These are phyloP conservation scores for Luffa acutangula DNA, from an alignment of 306 rosid genomes.

Conservation along the genomic window DNA sequence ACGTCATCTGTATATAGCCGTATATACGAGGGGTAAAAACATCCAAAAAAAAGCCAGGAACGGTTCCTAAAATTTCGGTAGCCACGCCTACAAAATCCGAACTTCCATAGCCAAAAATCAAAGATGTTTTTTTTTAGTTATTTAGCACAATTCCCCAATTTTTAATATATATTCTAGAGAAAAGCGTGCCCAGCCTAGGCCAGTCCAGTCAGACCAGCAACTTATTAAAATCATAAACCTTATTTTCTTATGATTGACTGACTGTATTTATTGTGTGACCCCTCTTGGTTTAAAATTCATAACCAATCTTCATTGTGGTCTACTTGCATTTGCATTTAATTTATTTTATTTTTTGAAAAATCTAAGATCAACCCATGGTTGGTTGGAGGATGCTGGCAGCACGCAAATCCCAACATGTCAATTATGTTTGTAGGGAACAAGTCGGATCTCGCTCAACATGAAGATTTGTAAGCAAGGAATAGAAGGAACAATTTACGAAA, in stretches of 20 bases:
- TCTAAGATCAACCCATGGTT: conserved; percentile 19
- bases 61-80: no score
- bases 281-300: background rate
- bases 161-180: no score
- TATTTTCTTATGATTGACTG: background rate
- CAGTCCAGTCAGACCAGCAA: no score
- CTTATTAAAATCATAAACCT: no score
- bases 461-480: conserved; percentile 92
- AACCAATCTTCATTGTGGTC: background rate
- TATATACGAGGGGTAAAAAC: no score
- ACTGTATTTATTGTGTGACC: background rate
- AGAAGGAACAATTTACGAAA: conserved; percentile 90
- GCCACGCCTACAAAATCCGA: no score
- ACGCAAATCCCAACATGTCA: conserved; percentile 92
- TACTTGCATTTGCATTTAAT: background rate
- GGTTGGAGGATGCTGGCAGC: conserved; percentile 99
- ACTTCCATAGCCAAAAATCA: no score
- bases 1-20: no score
- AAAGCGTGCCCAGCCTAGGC: no score
- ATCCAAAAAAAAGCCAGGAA: no score
- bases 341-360: background rate
- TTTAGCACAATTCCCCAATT: no score
- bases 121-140: no score
- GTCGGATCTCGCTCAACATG: conserved; percentile 81
- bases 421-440: conserved; percentile 91